phyloP scores from a whole-genome alignment of 164 flowering plant genomes.

The Saururus chinensis region DNA sequence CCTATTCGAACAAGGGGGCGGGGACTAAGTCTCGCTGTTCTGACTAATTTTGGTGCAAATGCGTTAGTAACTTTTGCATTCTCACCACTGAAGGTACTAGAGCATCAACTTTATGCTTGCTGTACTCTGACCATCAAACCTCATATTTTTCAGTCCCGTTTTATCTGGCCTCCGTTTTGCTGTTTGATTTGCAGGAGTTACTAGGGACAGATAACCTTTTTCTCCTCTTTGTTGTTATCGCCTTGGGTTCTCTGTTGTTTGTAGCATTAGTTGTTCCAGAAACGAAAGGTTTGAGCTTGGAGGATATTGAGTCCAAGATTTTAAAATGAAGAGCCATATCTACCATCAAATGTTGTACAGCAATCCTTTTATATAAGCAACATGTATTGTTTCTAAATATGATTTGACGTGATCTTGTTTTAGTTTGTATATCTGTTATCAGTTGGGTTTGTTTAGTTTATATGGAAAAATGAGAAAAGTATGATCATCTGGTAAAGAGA shows the following conservation, averaged over 20 bases:
- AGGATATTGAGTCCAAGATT: slow-evolving; percentile 54
- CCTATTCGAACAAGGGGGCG: slow-evolving; percentile 87
- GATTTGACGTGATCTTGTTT: background rate
- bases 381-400: background rate
- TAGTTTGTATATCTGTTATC: no score
- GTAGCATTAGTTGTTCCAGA: slow-evolving; percentile 57
- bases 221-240: slow-evolving; percentile 72
- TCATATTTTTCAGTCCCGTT: background rate
- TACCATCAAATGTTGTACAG: background rate
- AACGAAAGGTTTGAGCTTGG: slow-evolving; percentile 89
- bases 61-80: slow-evolving; percentile 91
- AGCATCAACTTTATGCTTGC: background rate
- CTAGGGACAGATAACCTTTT: slow-evolving; percentile 83
- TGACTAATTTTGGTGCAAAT: slow-evolving; percentile 86
- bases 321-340: slow-evolving; percentile 19
- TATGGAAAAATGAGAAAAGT: no score
- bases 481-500: no score
- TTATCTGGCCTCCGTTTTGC: background rate
- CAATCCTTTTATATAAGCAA: no score
- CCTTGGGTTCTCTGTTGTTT: slow-evolving; percentile 56
- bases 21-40: slow-evolving; percentile 94
- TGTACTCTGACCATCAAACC: background rate
- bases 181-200: slow-evolving; percentile 40
- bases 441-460: no score
- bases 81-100: slow-evolving; percentile 73